These are phyloP conservation scores for Daldinia loculata DNA, from an alignment of 495 filamentous ascomycete species.

Conservation along the genomic window DNA sequence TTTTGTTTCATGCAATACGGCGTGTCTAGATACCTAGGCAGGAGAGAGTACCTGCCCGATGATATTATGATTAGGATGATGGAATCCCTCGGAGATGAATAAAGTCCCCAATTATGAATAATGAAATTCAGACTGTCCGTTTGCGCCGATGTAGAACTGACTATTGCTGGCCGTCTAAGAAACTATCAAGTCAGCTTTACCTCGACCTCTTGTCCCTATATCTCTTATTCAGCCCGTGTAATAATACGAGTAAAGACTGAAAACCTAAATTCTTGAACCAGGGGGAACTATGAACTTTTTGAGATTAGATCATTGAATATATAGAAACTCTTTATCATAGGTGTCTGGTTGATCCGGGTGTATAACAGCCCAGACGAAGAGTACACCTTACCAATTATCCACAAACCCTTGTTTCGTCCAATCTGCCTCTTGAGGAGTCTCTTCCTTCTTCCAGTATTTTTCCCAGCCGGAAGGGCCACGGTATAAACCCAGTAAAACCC, in stretches of 20 bases:
- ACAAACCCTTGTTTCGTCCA: background rate
- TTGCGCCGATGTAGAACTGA: background rate
- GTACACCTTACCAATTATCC: background rate
- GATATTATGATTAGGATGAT: background rate
- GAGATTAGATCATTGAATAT: too few relatives aligned
- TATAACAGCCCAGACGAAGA: background rate
- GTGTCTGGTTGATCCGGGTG: background rate
- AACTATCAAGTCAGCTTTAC: background rate
- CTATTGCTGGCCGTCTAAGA: background rate
- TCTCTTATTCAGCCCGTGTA: too few relatives aligned
- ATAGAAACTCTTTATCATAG: too few relatives aligned
- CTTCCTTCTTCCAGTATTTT: background rate
- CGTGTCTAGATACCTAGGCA: background rate
- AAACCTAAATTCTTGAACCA: too few relatives aligned
- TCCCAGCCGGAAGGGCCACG: background rate
- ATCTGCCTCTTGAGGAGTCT: background rate
- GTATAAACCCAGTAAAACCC: background rate
- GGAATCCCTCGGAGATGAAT: background rate
- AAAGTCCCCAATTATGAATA: background rate
- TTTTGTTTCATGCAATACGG: background rate
- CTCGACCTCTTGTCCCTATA: too few relatives aligned
- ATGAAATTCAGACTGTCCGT: background rate
- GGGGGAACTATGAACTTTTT: too few relatives aligned
- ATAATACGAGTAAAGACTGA: too few relatives aligned
- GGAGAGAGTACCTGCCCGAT: background rate